Conservation (phyloP, 768 basidiomycete genomes). For the Suillus cothurnatus region DNA sequence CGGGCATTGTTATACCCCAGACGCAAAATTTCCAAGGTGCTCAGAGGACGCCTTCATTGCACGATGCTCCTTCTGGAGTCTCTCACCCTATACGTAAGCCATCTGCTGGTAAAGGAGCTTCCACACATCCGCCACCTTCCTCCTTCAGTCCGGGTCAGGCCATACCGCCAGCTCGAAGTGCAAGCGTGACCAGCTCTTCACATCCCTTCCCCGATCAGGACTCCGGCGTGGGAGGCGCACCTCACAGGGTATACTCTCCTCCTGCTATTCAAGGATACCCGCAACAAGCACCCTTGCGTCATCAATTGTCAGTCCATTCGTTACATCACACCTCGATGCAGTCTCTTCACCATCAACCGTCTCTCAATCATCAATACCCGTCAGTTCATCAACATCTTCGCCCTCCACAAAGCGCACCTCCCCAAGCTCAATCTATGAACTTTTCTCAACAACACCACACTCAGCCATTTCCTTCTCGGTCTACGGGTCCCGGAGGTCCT, state of each 20-base stretch:
- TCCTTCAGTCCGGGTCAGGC: constrained; percentile 39
- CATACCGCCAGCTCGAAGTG: constrained; percentile 41
- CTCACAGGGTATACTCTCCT: constrained; percentile 20
- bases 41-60: constrained; percentile 22
- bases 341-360: constrained; percentile 30
- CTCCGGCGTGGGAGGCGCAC: constrained; percentile 20
- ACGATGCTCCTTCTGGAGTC: constrained; percentile 20
- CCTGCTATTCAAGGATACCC: constrained; percentile 13
- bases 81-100: constrained; percentile 26
- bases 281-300: constrained; percentile 20
- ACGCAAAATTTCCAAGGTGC: constrained; percentile 8
- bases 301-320: constrained; percentile 28
- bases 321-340: constrained; percentile 29
- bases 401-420: constrained; percentile 16
- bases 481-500: constrained; percentile 17
- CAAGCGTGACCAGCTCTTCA: constrained; percentile 32
- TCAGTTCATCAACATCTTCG: constrained; percentile 15
- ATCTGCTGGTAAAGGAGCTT: constrained; percentile 19
- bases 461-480: constrained; percentile 15
- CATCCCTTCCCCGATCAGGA: constrained; percentile 27
- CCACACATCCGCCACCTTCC: constrained; percentile 28
- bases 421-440: constrained; percentile 24
- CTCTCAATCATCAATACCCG: constrained; percentile 18
- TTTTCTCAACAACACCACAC: constrained; percentile 13
- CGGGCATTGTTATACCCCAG: constrained; percentile 11